A percentile compares a stretch with the other conserved stretches of the same genome.
These are phyloP conservation scores for Madurella fahalii DNA, from an alignment of 2,329 filamentous ascomycete genomes.

Conservation along the genomic window DNA sequence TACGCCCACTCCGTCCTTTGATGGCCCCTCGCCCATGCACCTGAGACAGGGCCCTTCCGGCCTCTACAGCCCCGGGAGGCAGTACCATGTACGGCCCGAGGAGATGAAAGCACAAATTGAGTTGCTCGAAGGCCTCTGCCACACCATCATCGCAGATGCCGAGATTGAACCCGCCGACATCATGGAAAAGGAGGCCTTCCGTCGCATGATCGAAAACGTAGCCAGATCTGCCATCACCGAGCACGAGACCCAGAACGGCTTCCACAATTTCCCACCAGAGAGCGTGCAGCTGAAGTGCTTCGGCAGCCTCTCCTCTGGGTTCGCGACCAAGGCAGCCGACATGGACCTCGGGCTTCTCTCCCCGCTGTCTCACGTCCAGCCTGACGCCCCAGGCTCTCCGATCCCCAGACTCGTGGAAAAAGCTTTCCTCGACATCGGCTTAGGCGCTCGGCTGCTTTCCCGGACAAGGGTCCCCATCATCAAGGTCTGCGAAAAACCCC, in stretches of 20 bases:
- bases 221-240: slow-evolving; percentile 56
- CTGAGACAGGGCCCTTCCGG: slow-evolving; percentile 7
- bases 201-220: slow-evolving; percentile 58
- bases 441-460: slow-evolving; percentile 72
- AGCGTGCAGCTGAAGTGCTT: slow-evolving; percentile 72
- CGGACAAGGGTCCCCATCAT: slow-evolving; percentile 82
- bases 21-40: slow-evolving; percentile 17
- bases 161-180: slow-evolving; percentile 63
- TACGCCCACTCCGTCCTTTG: slow-evolving; percentile 13
- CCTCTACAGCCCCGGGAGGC: slow-evolving; percentile 33
- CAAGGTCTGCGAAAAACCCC: slow-evolving; percentile 74
- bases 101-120: slow-evolving; percentile 46
- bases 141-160: slow-evolving; percentile 49
- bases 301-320: slow-evolving; percentile 78
- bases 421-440: slow-evolving; percentile 64
- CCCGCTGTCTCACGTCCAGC: slow-evolving; percentile 51
- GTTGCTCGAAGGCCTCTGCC: slow-evolving; percentile 47
- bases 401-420: slow-evolving; percentile 75
- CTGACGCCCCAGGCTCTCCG: slow-evolving; percentile 52
- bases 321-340: slow-evolving; percentile 82
- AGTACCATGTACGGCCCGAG: slow-evolving; percentile 34
- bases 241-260: slow-evolving; percentile 44
- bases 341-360: slow-evolving; percentile 83
- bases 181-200: slow-evolving; percentile 67
- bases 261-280: slow-evolving; percentile 45